Base-by-base conservation (phyloP, 306 rosid species). In the Cicer chorassanicum region DNA sequence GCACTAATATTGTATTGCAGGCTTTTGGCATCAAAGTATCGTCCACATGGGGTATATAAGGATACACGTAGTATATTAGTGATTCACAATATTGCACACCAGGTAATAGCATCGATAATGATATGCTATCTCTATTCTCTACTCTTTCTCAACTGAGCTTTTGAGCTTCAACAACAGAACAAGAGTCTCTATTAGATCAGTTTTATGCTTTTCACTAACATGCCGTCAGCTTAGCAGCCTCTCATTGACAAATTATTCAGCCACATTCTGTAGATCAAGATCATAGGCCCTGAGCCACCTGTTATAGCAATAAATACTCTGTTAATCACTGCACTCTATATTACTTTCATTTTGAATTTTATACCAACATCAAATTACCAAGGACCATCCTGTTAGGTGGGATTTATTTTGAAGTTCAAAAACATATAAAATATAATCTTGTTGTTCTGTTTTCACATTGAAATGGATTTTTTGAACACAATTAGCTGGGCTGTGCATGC, bases 41-140 rank as follows among this genome's bases (percentile, higher is more conserved):
- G 92, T 68, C 94, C 96, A 6, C 68, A 83, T 81, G 98, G 94
- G 76, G 87, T 87, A 59, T 86, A 90, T 81, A 89, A 81, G 77
- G 98, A 92, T 82, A 92, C 96, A 5, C 89, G 98, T 10, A 87
- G 96, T 79, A 74, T 92, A 77, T 90, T 92, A 60, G 90, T 89
- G 54, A 92, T 92, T 73, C 98, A 92, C 74, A 92, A 92, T 71
- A 87, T 92, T 38, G 92, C 92, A 61, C 98, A 92, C 77, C 98
- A 92, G 92, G 98, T 90, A 83, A 34, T 45, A 61, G 54, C 15
- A n/a, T 1, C 56, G 49, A 61, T 53, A 61, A 54, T 53, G 76
- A 72, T 68, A 24, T 70, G 63, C 42, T 76, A 29, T 29, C 36
- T 68, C 7, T 77, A 18, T 18, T 57, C 38, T 43, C 3, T 19